These are phyloP conservation scores for Rheum nobile DNA, from an alignment of 148 eudicot genomes.

Conservation along the genomic window DNA sequence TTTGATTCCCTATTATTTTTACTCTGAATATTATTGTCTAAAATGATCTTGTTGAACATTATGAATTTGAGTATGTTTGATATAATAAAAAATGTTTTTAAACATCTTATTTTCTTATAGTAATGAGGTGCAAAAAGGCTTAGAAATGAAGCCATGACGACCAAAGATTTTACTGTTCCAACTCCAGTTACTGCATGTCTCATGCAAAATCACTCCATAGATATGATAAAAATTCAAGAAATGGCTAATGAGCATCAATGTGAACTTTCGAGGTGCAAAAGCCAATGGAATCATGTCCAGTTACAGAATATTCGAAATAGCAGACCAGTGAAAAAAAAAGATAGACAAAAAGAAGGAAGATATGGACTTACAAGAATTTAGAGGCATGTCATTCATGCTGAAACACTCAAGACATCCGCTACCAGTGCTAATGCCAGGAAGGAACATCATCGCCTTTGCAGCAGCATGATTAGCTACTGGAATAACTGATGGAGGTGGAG, in stretches of 20 bases:
- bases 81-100: no score
- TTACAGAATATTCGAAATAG: neutral
- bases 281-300: neutral
- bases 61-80: neutral
- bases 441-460: conserved; percentile 68
- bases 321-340: neutral
- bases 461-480: conserved; percentile 86
- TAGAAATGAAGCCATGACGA: neutral
- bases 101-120: no score
- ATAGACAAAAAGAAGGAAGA: neutral
- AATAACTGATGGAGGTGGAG: conserved; percentile 53
- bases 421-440: conserved; percentile 50
- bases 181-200: neutral
- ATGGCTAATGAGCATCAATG: neutral
- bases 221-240: neutral
- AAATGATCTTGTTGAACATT: neutral
- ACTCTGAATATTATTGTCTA: neutral
- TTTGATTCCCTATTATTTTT: neutral
- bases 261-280: neutral
- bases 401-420: neutral
- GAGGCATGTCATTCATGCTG: conserved; percentile 7
- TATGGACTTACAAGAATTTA: neutral
- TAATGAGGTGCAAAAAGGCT: neutral
- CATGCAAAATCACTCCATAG: neutral
- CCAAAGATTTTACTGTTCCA: neutral